Base-by-base conservation (phyloP, 2,329 filamentous ascomycete species). In the Xylaria sp. region DNA sequence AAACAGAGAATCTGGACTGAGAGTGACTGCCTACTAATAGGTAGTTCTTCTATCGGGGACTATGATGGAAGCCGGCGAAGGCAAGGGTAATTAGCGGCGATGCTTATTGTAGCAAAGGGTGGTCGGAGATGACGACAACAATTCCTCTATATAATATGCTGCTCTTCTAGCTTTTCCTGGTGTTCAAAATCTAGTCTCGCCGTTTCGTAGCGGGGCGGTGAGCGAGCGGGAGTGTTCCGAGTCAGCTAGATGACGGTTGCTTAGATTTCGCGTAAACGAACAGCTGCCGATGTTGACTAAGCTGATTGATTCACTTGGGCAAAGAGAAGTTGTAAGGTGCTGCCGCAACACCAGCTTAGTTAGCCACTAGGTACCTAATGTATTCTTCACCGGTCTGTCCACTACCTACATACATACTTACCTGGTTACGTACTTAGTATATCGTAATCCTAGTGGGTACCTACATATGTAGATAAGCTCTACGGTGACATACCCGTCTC, bases 181-280 rank as follows among this genome's bases (percentile, higher is more conserved):
- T 6, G 7, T 24, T 14, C n/a, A 45, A 9, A 11, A 12, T 19
- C 11, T 11, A 21, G 21, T 51, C 47, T 17, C 34, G 11, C 34
- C 17, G 34, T 1, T 27, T 53, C 34, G 8, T n/a, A 5, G n/a
- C 3, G 19, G 19, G n/a, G 30, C 11, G 36, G 21, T 11, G 19
- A 63, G 12, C 27, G 34, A 39, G 14, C 12, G 24, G 14, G 30
- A 42, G 19, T 30, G 21, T 30, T 55, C 42, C 39, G 19, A 39
- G 42, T 57, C 53, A 64, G 53, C 61, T 57, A 27, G 2, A 36
- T 50, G 30, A 19, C 9, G 39, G 4, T 12, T 17, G 24, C 24
- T 27, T 27, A 14, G 9, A 30, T 45, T 4, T 11, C 21, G n/a
- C 17, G 56, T 2, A 42, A 17, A 14, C 12, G 7, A 36, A 1